These are phyloP conservation scores for Geotrichum carabidarum DNA, from an alignment of 1,139 yeast genomes.

Conservation along the genomic window DNA sequence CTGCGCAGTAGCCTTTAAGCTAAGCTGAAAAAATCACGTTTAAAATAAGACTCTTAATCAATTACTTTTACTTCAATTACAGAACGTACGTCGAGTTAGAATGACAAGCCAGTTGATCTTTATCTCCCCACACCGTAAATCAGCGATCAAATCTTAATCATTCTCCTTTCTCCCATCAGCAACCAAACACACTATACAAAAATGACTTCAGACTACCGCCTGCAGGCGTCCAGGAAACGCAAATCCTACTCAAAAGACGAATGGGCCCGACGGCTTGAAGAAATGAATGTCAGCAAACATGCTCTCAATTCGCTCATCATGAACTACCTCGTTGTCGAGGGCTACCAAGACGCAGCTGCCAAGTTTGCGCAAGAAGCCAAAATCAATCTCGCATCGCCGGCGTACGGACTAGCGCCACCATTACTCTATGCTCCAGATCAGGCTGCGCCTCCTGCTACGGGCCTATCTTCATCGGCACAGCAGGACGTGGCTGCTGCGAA, in stretches of 20 bases:
- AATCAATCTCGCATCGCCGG: slow-evolving; percentile 20
- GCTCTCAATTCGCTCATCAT: slow-evolving; percentile 37
- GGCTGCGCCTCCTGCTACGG: too few species aligned
- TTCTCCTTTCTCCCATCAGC: not conserved
- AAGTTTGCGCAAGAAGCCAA: slow-evolving; percentile 39
- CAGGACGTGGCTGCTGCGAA: not conserved
- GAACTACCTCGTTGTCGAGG: slow-evolving; percentile 40
- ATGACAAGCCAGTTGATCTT: too few species aligned
- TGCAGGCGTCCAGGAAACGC: slow-evolving; percentile 2
- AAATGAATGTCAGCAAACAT: slow-evolving; percentile 26
- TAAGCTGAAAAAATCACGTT: not conserved
- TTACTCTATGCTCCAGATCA: not conserved
- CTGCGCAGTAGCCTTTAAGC: not conserved
- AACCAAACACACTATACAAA: not conserved
- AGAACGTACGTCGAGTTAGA: too few species aligned
- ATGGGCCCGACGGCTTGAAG: slow-evolving; percentile 29
- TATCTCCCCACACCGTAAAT: too few species aligned
- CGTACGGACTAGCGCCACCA: not conserved
- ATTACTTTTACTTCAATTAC: too few species aligned
- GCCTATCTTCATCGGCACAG: not conserved
- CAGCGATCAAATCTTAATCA: too few species aligned
- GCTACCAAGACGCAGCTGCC: slow-evolving; percentile 39
- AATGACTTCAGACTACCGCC: slow-evolving; percentile 3
- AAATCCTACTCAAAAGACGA: slow-evolving; percentile 26
- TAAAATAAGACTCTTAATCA: not conserved